These are phyloP conservation scores for Penicillium ochrochloron DNA, from an alignment of 495 filamentous ascomycete species.

Conservation along the genomic window DNA sequence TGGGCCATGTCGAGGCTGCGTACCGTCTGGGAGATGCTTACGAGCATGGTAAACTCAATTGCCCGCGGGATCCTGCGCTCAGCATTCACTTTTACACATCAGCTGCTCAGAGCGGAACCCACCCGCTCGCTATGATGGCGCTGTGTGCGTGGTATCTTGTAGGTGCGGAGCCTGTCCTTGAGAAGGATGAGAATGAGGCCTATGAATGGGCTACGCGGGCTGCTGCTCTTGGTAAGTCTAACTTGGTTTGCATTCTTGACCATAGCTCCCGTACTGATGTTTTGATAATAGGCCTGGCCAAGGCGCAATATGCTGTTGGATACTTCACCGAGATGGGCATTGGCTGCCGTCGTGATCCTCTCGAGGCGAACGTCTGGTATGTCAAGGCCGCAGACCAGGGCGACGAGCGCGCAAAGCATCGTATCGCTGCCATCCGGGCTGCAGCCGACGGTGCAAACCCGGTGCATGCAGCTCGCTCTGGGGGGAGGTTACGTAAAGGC, in stretches of 20 bases:
- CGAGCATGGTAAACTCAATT: conserved; percentile 86
- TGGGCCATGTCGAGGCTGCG: conserved; percentile 84
- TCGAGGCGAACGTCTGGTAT: conserved; percentile 98
- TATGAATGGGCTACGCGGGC: conserved; percentile 94
- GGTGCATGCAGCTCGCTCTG: conserved; percentile 28
- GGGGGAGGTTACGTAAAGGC: conserved; percentile 15
- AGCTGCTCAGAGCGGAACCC: conserved; percentile 81
- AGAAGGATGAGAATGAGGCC: conserved; percentile 94
- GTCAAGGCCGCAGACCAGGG: conserved; percentile 93
- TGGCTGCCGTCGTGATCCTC: conserved; percentile 86
- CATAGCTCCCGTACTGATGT: background rate
- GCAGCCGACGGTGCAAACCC: conserved; percentile 76
- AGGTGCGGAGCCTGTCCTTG: conserved; percentile 87
- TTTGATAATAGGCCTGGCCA: conserved; percentile 68
- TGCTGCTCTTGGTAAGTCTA: conserved; percentile 43
- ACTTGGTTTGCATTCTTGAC: too few species aligned
- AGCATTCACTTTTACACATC: conserved; percentile 97
- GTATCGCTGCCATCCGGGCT: conserved; percentile 82
- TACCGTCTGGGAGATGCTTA: conserved; percentile 95
- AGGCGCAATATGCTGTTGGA: conserved; percentile 92
- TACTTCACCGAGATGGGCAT: conserved; percentile 99
- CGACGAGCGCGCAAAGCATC: conserved; percentile 83
- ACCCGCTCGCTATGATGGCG: conserved; percentile 96
- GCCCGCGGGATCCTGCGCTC: conserved; percentile 87
- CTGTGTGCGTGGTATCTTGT: conserved; percentile 99